phyloP scores from a whole-genome alignment of 2,329 filamentous ascomycete species.

The Calonectria multiphialidica region DNA sequence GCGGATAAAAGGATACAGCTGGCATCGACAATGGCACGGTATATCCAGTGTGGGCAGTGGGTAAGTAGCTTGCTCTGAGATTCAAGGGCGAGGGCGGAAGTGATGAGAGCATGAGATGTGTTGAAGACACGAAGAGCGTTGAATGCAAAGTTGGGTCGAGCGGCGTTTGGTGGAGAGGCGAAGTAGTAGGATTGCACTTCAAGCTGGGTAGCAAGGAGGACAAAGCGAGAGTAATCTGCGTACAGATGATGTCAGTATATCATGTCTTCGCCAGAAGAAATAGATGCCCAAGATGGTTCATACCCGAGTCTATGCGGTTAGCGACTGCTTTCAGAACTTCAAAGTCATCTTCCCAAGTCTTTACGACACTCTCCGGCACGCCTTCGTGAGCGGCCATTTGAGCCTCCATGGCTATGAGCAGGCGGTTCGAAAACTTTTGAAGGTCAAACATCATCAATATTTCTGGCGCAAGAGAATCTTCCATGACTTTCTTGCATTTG shows the following conservation, averaged over 20 bases:
- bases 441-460: slow-evolving; percentile 59
- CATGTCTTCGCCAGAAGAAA: neutral
- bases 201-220: slow-evolving; percentile 61
- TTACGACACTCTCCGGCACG: slow-evolving; percentile 60
- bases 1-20: slow-evolving; percentile 59
- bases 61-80: slow-evolving; percentile 53
- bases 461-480: slow-evolving; percentile 57
- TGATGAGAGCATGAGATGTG: slow-evolving; percentile 61
- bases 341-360: slow-evolving; percentile 65
- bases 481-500: slow-evolving; percentile 53
- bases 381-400: slow-evolving; percentile 60
- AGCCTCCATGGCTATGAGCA: slow-evolving; percentile 61
- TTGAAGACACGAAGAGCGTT: slow-evolving; percentile 61
- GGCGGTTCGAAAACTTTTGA: slow-evolving; percentile 63
- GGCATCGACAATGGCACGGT: slow-evolving; percentile 60
- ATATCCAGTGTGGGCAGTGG: slow-evolving; percentile 64
- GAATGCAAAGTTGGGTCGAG: slow-evolving; percentile 54
- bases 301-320: slow-evolving; percentile 61
- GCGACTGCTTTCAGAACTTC: slow-evolving; percentile 60
- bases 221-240: slow-evolving; percentile 62
- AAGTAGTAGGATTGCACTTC: slow-evolving; percentile 68
- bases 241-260: neutral
- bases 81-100: slow-evolving; percentile 57
- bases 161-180: slow-evolving; percentile 54
- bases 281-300: neutral